phyloP scores from a whole-genome alignment of 2,329 filamentous ascomycete species.

The Beauveria sp. region DNA sequence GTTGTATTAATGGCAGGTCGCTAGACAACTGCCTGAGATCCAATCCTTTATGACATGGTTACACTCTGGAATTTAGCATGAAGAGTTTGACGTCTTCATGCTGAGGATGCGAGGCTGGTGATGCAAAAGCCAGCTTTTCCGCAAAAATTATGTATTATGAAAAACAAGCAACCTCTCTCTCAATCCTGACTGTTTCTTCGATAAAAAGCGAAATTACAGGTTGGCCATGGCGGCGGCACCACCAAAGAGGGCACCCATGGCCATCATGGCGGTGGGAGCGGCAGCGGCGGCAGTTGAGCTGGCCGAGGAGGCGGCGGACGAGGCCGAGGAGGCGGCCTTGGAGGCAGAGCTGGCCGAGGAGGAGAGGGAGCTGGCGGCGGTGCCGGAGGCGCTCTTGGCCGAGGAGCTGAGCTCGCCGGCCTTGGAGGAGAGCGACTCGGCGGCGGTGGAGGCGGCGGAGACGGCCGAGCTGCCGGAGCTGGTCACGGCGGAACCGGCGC shows the following conservation, averaged over 20 bases:
- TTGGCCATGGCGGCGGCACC: constrained; percentile 38
- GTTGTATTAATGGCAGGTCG: neutral
- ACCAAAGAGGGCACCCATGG: constrained; percentile 39
- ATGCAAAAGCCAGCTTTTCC: neutral
- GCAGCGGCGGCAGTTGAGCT: constrained; percentile 18
- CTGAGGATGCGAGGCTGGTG: neutral
- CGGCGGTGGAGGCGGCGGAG: constrained; percentile 13
- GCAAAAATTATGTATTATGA: constrained; percentile 5
- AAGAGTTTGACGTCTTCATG: neutral
- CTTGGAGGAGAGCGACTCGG: constrained; percentile 13
- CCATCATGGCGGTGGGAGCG: constrained; percentile 34
- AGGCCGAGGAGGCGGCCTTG: constrained; percentile 14
- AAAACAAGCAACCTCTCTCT: neutral
- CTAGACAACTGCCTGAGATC: neutral
- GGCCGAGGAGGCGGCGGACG: constrained; percentile 13
- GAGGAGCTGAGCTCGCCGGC: constrained; percentile 14
- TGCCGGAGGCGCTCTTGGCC: constrained; percentile 6
- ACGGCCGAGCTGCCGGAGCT: constrained; percentile 15
- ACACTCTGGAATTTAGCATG: neutral
- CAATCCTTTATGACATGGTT: neutral
- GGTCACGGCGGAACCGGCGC: constrained; percentile 7
- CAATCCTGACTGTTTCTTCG: neutral
- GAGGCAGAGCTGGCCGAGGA: constrained; percentile 15
- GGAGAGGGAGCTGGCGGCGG: constrained; percentile 11
- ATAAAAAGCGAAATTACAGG: constrained; percentile 27